Conservation (phyloP, 371 early-diverging fungal genomes). For the Mortierella sp. region DNA sequence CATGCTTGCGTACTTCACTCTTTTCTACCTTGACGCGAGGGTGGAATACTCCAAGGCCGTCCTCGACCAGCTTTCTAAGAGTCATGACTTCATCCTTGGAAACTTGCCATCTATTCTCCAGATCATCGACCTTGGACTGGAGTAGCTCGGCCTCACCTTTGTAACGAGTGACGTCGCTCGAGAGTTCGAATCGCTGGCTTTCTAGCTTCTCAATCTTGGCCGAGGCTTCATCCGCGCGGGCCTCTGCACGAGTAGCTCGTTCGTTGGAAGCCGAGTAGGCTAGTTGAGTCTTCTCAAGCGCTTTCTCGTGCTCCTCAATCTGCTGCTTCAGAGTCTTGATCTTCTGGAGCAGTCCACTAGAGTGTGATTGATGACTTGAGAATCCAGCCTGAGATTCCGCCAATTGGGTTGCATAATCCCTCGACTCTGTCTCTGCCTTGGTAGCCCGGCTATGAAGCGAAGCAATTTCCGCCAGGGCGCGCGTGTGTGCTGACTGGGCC, state of each 20-base stretch:
- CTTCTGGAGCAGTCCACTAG: conserved; percentile 41
- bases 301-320: conserved; percentile 53
- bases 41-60: conserved; percentile 51
- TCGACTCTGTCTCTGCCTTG: conserved; percentile 60
- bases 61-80: conserved; percentile 54
- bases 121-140: conserved; percentile 48
- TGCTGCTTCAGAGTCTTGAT: conserved; percentile 43
- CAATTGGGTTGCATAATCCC: conserved; percentile 56
- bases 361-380: conserved; percentile 42
- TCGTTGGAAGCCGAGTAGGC: conserved; percentile 52
- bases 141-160: conserved; percentile 41
- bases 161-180: conserved; percentile 31
- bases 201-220: conserved; percentile 46
- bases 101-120: conserved; percentile 38
- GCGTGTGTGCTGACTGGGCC: conserved; percentile 63
- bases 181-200: conserved; percentile 29
- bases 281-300: conserved; percentile 52
- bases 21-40: conserved; percentile 18
- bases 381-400: conserved; percentile 53
- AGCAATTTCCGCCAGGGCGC: conserved; percentile 61
- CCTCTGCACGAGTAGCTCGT: conserved; percentile 54
- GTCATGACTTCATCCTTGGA: conserved; percentile 54
- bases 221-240: conserved; percentile 33
- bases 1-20: conserved; percentile 38
- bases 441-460: conserved; percentile 58